Evolutionary conservation across 768 basidiomycete genomes (phyloP).

Genomic region (Termitomyces sp.): DNA sequence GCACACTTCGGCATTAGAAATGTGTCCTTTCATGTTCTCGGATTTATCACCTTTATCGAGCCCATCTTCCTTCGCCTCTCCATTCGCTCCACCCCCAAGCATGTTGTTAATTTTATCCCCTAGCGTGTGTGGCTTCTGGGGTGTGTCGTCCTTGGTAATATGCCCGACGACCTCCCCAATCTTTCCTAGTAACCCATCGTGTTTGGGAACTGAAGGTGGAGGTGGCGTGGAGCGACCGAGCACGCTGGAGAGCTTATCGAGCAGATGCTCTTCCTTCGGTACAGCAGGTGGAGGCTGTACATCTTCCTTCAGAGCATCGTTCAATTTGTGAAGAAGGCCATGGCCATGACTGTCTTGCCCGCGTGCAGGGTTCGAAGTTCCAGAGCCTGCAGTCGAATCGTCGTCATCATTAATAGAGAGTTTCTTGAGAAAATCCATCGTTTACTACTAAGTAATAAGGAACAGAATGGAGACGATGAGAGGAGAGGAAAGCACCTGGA

Average conservation of each 20-base stretch:
- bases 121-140: slow-evolving; percentile 11
- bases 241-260: slow-evolving; percentile 8
- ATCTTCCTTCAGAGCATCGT: slow-evolving; percentile 1
- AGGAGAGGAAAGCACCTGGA: background rate
- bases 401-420: slow-evolving; percentile 4
- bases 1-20: background rate
- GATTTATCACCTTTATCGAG: slow-evolving; percentile 24
- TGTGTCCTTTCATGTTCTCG: background rate
- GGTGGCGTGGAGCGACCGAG: slow-evolving; percentile 3
- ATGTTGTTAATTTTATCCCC: slow-evolving; percentile 15
- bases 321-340: slow-evolving; percentile 3
- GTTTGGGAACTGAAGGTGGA: slow-evolving; percentile 1
- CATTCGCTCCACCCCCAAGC: slow-evolving; percentile 15
- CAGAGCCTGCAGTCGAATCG: background rate
- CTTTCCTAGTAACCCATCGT: slow-evolving; percentile 11
- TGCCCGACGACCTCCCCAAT: slow-evolving; percentile 8
- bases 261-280: slow-evolving; percentile 1
- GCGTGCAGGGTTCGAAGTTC: background rate
- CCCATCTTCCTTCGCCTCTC: slow-evolving; percentile 15
- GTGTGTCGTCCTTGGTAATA: slow-evolving; percentile 6
- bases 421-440: slow-evolving; percentile 15
- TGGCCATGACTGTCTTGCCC: background rate
- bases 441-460: background rate
- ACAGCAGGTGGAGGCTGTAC: background rate
- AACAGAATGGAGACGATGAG: background rate